Percentiles rank a stretch among this genome's conserved stretches.
These are phyloP conservation scores for Naganishia cerealis DNA, from an alignment of 1,284 basidiomycete species.

Conservation along the genomic window DNA sequence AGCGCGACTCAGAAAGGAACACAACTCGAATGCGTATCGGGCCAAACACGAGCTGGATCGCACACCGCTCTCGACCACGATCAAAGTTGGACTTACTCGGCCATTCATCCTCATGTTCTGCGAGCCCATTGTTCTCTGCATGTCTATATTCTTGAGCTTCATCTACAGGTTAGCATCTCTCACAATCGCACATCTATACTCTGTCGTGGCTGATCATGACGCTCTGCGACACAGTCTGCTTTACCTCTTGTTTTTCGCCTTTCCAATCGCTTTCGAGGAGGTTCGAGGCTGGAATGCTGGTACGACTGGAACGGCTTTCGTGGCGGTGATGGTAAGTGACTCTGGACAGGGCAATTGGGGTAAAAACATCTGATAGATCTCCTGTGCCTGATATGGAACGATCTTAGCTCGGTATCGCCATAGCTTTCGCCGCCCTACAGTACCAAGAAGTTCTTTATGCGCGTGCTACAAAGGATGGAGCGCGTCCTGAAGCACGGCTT, in stretches of 20 bases:
- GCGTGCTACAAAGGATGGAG: constrained; percentile 35
- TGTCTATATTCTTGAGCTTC: constrained; percentile 44
- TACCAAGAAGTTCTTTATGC: constrained; percentile 47
- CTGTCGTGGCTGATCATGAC: constrained; percentile 45
- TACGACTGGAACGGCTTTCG: constrained; percentile 49
- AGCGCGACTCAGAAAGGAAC: constrained; percentile 51
- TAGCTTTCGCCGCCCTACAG: constrained; percentile 43
- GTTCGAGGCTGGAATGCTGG: constrained; percentile 49
- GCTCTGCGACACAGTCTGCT: constrained; percentile 55
- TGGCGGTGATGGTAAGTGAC: constrained; percentile 42
- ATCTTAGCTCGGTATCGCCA: constrained; percentile 42
- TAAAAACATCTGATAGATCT: background rate
- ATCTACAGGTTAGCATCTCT: constrained; percentile 44
- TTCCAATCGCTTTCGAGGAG: constrained; percentile 50
- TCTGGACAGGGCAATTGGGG: background rate
- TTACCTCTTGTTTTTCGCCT: constrained; percentile 50
- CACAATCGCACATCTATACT: constrained; percentile 37
- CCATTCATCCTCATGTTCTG: constrained; percentile 54
- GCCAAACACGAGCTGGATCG: constrained; percentile 49
- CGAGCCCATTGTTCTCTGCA: constrained; percentile 48
- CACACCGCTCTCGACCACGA: constrained; percentile 38
- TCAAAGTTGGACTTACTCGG: constrained; percentile 50
- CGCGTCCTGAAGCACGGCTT: constrained; percentile 43
- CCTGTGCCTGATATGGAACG: background rate
- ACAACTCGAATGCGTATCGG: constrained; percentile 48